phyloP scores from a whole-genome alignment of 495 filamentous ascomycete genomes.

The Evernia prunastri region DNA sequence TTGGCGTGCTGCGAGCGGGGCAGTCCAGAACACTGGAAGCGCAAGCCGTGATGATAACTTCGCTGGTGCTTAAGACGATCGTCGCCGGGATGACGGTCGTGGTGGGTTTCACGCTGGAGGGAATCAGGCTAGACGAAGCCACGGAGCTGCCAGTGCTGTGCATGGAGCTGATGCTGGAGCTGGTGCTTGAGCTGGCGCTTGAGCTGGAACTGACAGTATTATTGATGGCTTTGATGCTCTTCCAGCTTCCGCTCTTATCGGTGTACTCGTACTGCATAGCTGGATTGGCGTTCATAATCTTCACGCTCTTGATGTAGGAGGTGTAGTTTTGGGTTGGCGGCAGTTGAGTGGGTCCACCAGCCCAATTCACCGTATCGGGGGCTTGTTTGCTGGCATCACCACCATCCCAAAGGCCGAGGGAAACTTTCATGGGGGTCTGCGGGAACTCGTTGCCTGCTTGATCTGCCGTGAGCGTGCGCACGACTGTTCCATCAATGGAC shows the following conservation, averaged over 20 bases:
- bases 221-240: slow-evolving; percentile 34
- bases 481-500: slow-evolving; percentile 65
- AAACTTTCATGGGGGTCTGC: slow-evolving; percentile 82
- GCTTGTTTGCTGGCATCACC: slow-evolving; percentile 58
- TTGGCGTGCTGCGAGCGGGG: slow-evolving; percentile 3
- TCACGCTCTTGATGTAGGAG: slow-evolving; percentile 55
- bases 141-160: not conserved
- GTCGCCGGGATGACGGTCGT: not conserved
- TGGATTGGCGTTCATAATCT: slow-evolving; percentile 37
- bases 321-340: slow-evolving; percentile 57
- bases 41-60: not conserved
- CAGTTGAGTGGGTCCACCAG: slow-evolving; percentile 30
- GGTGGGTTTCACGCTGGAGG: not conserved
- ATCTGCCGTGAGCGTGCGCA: slow-evolving; percentile 59
- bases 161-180: slow-evolving; percentile 5
- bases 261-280: slow-evolving; percentile 34
- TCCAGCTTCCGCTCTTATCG: slow-evolving; percentile 34
- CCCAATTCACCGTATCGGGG: slow-evolving; percentile 24
- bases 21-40: slow-evolving; percentile 1
- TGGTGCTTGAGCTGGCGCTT: slow-evolving; percentile 10
- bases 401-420: slow-evolving; percentile 76
- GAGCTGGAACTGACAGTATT: slow-evolving; percentile 5
- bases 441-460: slow-evolving; percentile 67
- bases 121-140: not conserved
- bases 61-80: not conserved